phyloP scores from a whole-genome alignment of 2,329 filamentous ascomycete genomes.

The Cladosporium austrohemisphaericum region DNA sequence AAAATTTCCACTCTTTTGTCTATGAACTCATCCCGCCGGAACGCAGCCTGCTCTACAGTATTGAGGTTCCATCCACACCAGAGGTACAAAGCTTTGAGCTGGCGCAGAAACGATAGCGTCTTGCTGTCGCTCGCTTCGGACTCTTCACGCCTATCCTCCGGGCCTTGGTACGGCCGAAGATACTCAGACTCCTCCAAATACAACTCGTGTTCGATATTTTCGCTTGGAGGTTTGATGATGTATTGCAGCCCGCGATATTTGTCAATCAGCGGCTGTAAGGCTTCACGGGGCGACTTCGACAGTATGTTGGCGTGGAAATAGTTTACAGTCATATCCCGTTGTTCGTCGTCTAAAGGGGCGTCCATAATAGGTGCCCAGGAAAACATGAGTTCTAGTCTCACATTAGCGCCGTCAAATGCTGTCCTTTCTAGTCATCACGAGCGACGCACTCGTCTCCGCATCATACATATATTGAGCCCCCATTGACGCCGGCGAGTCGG shows the following conservation, averaged over 20 bases:
- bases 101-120: neutral
- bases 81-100: neutral
- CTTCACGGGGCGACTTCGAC: constrained; percentile 1
- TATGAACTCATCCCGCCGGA: neutral
- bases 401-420: neutral
- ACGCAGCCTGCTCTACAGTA: neutral
- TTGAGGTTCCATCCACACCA: neutral
- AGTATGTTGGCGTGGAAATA: neutral
- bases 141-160: neutral
- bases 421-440: neutral
- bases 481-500: neutral
- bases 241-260: neutral
- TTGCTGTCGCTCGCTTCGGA: neutral
- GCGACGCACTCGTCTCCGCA: neutral
- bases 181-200: neutral
- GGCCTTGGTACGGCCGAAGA: neutral
- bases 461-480: neutral
- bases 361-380: neutral
- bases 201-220: neutral
- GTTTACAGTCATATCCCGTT: neutral
- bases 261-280: constrained; percentile 4
- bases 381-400: neutral
- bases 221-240: neutral
- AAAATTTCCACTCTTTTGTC: neutral
- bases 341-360: neutral